A percentile compares a stretch with the other conserved stretches of the same genome.
Evolutionary conservation across 345 rosid genomes (phyloP).

Genomic region (Populus tremula): DNA sequence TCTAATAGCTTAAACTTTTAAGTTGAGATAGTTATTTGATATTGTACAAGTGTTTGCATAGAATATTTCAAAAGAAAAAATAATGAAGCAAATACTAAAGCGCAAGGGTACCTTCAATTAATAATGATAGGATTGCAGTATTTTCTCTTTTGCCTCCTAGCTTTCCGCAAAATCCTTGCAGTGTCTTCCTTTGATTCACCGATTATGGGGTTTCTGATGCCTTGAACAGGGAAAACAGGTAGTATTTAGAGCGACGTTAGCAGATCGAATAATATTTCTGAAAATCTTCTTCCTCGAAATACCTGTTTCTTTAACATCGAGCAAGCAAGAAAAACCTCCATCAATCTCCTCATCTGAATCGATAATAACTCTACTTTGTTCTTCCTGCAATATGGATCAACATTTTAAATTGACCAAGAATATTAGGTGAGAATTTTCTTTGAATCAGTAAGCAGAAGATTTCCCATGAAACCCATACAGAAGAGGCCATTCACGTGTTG

Average conservation of each 20-base stretch:
- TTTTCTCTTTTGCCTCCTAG: slow-evolving; percentile 80
- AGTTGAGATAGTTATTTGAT: too few species aligned
- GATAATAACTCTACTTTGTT: slow-evolving; percentile 34
- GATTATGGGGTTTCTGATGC: slow-evolving; percentile 20
- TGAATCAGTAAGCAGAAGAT: neutral
- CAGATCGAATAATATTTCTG: neutral
- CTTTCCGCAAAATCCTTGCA: slow-evolving; percentile 56
- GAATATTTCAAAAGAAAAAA: neutral
- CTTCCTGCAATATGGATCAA: slow-evolving; percentile 41
- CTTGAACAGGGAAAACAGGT: slow-evolving; percentile 13
- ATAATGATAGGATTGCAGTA: slow-evolving; percentile 57
- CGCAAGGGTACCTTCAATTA: slow-evolving; percentile 46
- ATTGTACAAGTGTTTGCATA: neutral
- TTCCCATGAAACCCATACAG: slow-evolving; percentile 8
- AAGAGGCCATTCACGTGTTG: neutral
- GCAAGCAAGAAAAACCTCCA: slow-evolving; percentile 68
- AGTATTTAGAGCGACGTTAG: neutral
- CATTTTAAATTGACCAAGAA: neutral
- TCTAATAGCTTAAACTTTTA: too few species aligned
- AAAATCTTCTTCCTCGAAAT: neutral
- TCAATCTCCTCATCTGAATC: slow-evolving; percentile 85
- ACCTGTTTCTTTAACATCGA: slow-evolving; percentile 60
- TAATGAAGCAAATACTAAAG: neutral
- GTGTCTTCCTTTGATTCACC: slow-evolving; percentile 64
- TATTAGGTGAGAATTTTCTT: neutral